Percentiles rank a stretch among this genome's conserved stretches.
Evolutionary conservation across 1,284 basidiomycete genomes (phyloP).

Genomic region (Vanrija sp.): DNA sequence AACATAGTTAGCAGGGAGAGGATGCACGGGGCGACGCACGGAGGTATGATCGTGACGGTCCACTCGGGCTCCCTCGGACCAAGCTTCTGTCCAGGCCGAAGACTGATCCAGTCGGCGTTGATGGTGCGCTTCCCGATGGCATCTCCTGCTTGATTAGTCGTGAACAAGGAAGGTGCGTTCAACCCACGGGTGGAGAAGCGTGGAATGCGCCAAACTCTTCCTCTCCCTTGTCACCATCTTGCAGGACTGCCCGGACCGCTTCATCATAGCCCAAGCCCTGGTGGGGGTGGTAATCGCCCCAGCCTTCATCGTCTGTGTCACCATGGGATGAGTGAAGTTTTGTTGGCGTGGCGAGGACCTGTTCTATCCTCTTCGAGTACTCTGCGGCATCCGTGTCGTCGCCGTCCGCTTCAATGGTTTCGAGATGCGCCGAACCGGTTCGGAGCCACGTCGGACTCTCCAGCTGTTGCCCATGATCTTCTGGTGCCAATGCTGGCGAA

Average conservation of each 20-base stretch:
- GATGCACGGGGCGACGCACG: conserved; percentile 31
- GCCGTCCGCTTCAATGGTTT: neutral
- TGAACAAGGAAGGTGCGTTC: conserved; percentile 34
- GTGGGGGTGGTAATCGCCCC: conserved; percentile 24
- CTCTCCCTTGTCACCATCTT: conserved; percentile 18
- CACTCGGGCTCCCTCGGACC: conserved; percentile 7
- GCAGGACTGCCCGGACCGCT: conserved; percentile 21
- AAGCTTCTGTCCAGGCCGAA: conserved; percentile 2
- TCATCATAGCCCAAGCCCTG: conserved; percentile 16
- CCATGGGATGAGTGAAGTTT: neutral
- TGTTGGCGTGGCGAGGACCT: conserved; percentile 14
- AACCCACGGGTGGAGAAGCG: conserved; percentile 13
- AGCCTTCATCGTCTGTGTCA: conserved; percentile 13
- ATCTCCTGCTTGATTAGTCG: conserved; percentile 35
- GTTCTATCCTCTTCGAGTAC: conserved; percentile 18
- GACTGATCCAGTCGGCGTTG: conserved; percentile 47
- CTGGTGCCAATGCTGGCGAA: conserved; percentile 4
- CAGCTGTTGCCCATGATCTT: neutral
- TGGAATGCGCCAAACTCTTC: conserved; percentile 33
- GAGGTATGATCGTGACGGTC: conserved; percentile 22
- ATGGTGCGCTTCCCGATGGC: conserved; percentile 52
- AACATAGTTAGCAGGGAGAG: conserved; percentile 50
- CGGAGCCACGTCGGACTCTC: conserved; percentile 7
- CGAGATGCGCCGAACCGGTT: neutral
- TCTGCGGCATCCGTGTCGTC: conserved; percentile 9